Evolutionary conservation across 352 stramenopile species (phyloP), one percentile per base, ranked within the genome.

Genomic region (Pythium apleroticum): DNA sequence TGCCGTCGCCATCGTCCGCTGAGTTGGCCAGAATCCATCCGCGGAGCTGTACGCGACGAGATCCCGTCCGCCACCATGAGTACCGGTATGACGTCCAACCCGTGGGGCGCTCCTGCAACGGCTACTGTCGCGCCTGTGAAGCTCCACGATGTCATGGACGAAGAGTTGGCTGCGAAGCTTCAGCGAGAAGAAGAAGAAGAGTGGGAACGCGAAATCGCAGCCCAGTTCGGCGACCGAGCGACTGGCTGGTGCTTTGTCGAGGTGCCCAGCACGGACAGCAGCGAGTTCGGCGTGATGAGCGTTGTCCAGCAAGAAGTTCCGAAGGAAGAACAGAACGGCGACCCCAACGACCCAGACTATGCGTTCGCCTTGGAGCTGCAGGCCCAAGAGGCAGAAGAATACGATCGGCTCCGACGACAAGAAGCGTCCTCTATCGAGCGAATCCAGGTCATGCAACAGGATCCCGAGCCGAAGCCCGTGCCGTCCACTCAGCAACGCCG

Each of bases 211-310:
- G 80, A 89, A 60, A 82, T 90, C 56, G 75, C 80, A 10, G 79
- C 78, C 0, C 81, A 80, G 49, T 90, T 90, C 43, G 81, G 79
- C 5, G 78, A 86, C 43, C 77, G 79, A 50, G 10, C 35, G 41
- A 71, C n/a, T 0, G 81, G 78, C 53, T 90, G 80, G 80, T 90
- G 81, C 54, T 90, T 90, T 59, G 80, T 90, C 64, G 81, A 90
- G 64, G 81, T 90, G 19, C 80, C 81, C n/a, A 86, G 77, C 60
- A 59, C 71, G 2, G 77, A 73, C 57, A 62, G 60, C 63, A 52
- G 17, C 39, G 70, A 82, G 31, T 75, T 75, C 53, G 81, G 81
- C 63, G 80, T 84, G 66, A 90, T 90, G 81, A 89, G 80, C 58
- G 80, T 89, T 62, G 73, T 89, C 15, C 78, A 90, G 55, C 81